Evolutionary conservation across 2,329 filamentous ascomycete species (phyloP), one percentile per base, ranked within the genome.

Genomic region (Alternaria infectoria): DNA sequence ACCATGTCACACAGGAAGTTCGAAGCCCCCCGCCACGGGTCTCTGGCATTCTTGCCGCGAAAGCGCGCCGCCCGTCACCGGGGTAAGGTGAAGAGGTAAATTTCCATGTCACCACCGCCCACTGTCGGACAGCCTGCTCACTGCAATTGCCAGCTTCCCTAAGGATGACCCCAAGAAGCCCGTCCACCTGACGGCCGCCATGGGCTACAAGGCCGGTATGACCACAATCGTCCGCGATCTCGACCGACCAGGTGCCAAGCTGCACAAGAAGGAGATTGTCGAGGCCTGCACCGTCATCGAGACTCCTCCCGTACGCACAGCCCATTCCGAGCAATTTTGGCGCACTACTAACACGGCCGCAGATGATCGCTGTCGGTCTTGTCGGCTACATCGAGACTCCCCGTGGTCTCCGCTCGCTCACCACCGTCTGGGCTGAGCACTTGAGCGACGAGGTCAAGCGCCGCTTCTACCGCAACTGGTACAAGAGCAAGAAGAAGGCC

Each of bases 401-500:
- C 85, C 96, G 96, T 81, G 96, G 96, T 87, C 93, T 99, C 81
- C 95, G 96, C 85, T 99, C 96, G 75, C 93, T 99, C 85, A 97
- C 94, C 84, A 98, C 96, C 82, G 93, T 99, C 83, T 99, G 96
- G 96, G 96, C 96, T 82, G 96, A 98, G 90, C 96, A 99, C 85
- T 86, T 99, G 85, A 93, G 92, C 86, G 96, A 99, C 85, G 96
- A 98, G 88, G 83, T 99, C 85, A 97, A 97, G 91, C 93, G 96
- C 81, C 93, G 96, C 83, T 99, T 99, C 93, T 99, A 99, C 93
- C 98, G 98, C 93, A 99, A 99, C 92, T 99, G 96, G 96, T 99
- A 99, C 92, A 97, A 97, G 92, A 93, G 90, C 90, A 99, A 99
- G 94, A 98, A 97, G 93, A 99, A 99, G 95, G 96, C 96, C 70